These are phyloP conservation scores for Mortierella sp. DNA, from an alignment of 371 early-diverging fungal species.

Conservation along the genomic window DNA sequence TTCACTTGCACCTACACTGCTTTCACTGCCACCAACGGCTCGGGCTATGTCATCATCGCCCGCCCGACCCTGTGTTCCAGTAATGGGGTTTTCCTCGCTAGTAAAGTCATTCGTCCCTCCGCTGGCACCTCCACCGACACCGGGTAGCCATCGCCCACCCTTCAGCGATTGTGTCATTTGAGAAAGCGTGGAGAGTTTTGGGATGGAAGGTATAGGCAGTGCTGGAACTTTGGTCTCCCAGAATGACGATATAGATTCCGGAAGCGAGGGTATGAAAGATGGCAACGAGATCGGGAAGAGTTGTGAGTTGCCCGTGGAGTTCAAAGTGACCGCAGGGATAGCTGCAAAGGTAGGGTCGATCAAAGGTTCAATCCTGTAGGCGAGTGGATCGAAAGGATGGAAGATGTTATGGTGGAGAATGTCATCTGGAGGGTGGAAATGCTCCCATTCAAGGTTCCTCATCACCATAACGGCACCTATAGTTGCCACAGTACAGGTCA, in stretches of 20 bases:
- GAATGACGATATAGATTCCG: constrained; percentile 36
- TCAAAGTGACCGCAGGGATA: constrained; percentile 63
- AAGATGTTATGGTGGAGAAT: constrained; percentile 71
- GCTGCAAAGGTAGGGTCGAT: constrained; percentile 61
- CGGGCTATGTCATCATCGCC: neutral
- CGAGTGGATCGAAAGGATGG: constrained; percentile 75
- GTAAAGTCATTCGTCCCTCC: neutral
- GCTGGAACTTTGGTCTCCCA: constrained; percentile 48
- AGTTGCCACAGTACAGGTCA: too few species aligned
- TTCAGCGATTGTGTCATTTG: constrained; percentile 47
- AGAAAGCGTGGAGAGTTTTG: constrained; percentile 23
- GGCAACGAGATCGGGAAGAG: constrained; percentile 34
- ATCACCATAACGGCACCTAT: constrained; percentile 67
- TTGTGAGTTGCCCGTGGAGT: constrained; percentile 17
- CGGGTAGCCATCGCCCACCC: constrained; percentile 35
- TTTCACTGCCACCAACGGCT: constrained; percentile 1
- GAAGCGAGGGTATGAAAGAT: constrained; percentile 22
- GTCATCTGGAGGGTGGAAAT: constrained; percentile 63
- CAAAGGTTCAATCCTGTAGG: constrained; percentile 75
- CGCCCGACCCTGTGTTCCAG: too few species aligned
- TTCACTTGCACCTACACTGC: neutral
- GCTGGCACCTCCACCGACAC: neutral
- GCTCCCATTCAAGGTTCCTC: constrained; percentile 63
- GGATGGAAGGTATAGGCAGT: constrained; percentile 35
- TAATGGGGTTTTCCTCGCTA: neutral